Percentiles rank a stretch among this genome's conserved stretches.
Conservation (phyloP, 2,329 filamentous ascomycete species). For the Penicillium oxalicum region DNA sequence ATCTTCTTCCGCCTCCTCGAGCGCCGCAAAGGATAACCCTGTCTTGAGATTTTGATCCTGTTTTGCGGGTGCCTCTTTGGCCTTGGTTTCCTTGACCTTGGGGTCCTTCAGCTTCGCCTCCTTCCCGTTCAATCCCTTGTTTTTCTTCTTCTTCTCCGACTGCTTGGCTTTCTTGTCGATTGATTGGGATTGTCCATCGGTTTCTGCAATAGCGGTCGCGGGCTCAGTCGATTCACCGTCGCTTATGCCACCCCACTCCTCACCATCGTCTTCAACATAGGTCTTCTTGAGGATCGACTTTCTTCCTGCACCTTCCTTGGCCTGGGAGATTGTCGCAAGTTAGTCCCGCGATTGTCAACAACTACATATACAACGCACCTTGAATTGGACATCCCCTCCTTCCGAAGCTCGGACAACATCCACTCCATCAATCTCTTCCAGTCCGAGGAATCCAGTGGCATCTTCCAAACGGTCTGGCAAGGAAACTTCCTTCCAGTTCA, state of each 20-base stretch:
- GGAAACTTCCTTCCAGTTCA: slow-evolving; percentile 59
- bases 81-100: slow-evolving; percentile 16
- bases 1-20: slow-evolving; percentile 43
- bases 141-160: too few relatives aligned
- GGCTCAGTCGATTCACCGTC: slow-evolving; percentile 41
- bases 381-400: slow-evolving; percentile 42
- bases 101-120: slow-evolving; percentile 17
- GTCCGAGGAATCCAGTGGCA: slow-evolving; percentile 85
- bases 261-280: slow-evolving; percentile 36
- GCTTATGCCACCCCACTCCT: slow-evolving; percentile 62
- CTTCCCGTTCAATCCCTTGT: slow-evolving; percentile 7
- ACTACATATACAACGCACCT: slow-evolving; percentile 24
- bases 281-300: slow-evolving; percentile 27
- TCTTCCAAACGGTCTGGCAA: slow-evolving; percentile 75
- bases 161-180: slow-evolving; percentile 18
- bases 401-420: slow-evolving; percentile 67
- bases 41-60: slow-evolving; percentile 29
- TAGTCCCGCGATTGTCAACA: not conserved
- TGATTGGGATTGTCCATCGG: slow-evolving; percentile 12
- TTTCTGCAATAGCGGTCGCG: slow-evolving; percentile 5
- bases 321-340: slow-evolving; percentile 18
- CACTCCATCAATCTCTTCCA: slow-evolving; percentile 89
- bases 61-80: slow-evolving; percentile 27
- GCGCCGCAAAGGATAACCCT: slow-evolving; percentile 33
- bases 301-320: slow-evolving; percentile 28